A percentile compares a stretch with the other conserved stretches of the same genome.
Evolutionary conservation across 495 filamentous ascomycete species (phyloP).

Genomic region (Delitschia confertaspora): DNA sequence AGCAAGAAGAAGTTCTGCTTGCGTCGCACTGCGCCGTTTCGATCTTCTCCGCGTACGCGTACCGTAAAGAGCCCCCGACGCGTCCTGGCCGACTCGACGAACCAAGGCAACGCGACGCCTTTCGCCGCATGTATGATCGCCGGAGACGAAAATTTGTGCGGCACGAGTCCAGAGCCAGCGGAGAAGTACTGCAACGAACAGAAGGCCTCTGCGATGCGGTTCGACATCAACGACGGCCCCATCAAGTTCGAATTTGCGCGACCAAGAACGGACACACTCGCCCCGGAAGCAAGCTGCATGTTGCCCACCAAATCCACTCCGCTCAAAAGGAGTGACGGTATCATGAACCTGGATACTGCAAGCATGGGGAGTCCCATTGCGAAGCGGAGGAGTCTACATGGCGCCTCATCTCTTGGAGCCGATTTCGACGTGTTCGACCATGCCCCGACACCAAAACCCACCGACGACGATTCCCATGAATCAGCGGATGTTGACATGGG

Average conservation of each 20-base stretch:
- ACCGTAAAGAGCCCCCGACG: slow-evolving; percentile 63
- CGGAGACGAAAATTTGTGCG: slow-evolving; percentile 44
- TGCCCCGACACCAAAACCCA: slow-evolving; percentile 28
- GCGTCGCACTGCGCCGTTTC: slow-evolving; percentile 40
- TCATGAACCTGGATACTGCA: slow-evolving; percentile 74
- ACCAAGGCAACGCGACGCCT: slow-evolving; percentile 58
- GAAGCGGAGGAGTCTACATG: slow-evolving; percentile 78
- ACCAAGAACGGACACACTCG: slow-evolving; percentile 18
- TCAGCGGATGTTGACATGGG: slow-evolving; percentile 4
- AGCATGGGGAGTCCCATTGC: slow-evolving; percentile 73
- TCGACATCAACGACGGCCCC: slow-evolving; percentile 27
- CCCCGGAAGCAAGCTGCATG: slow-evolving; percentile 26
- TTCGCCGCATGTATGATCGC: slow-evolving; percentile 36
- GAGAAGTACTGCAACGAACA: slow-evolving; percentile 7
- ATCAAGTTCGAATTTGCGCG: slow-evolving; percentile 35
- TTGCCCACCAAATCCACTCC: slow-evolving; percentile 65
- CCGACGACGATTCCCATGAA: slow-evolving; percentile 2
- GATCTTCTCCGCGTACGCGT: slow-evolving; percentile 42
- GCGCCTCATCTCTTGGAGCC: slow-evolving; percentile 46
- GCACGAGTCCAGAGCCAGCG: slow-evolving; percentile 6
- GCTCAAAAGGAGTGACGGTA: slow-evolving; percentile 82
- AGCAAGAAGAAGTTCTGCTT: slow-evolving; percentile 30
- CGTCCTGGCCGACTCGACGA: slow-evolving; percentile 57
- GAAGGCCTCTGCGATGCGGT: slow-evolving; percentile 8
- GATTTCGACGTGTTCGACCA: slow-evolving; percentile 66